Evolutionary conservation across 345 rosid species (phyloP).

Genomic region (Hypericum androsaemum): DNA sequence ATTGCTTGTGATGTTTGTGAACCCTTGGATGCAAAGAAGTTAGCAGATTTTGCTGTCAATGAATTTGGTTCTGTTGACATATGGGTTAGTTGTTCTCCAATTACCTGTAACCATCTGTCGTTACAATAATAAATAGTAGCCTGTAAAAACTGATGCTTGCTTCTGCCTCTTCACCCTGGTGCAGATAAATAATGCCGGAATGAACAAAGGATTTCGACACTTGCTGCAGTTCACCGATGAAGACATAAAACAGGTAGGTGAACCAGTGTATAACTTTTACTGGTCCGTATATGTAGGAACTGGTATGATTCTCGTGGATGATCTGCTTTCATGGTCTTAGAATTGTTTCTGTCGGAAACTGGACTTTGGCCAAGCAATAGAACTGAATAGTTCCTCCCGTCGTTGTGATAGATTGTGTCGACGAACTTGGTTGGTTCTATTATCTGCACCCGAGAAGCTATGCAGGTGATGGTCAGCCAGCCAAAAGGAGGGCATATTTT

Average conservation of each 20-base stretch:
- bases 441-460: constrained; percentile 86
- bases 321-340: background rate
- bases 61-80: constrained; percentile 78
- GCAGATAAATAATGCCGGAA: constrained; percentile 91
- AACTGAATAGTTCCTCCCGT: background rate
- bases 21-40: constrained; percentile 53
- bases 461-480: constrained; percentile 64
- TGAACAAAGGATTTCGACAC: constrained; percentile 90
- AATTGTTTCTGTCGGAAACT: too few species aligned
- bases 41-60: constrained; percentile 57
- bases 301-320: background rate
- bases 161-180: constrained; percentile 8
- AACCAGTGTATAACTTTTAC: background rate
- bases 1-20: constrained; percentile 79
- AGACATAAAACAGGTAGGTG: constrained; percentile 67
- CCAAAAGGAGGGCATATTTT: constrained; percentile 74
- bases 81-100: constrained; percentile 49
- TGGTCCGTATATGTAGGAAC: background rate
- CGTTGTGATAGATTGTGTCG: constrained; percentile 70
- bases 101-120: background rate
- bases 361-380: background rate
- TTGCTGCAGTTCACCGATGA: constrained; percentile 75
- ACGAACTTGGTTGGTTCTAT: constrained; percentile 90
- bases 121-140: constrained; percentile 3
- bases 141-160: background rate